Base-by-base conservation (phyloP, 768 basidiomycete species). In the Termitomyces sp. region DNA sequence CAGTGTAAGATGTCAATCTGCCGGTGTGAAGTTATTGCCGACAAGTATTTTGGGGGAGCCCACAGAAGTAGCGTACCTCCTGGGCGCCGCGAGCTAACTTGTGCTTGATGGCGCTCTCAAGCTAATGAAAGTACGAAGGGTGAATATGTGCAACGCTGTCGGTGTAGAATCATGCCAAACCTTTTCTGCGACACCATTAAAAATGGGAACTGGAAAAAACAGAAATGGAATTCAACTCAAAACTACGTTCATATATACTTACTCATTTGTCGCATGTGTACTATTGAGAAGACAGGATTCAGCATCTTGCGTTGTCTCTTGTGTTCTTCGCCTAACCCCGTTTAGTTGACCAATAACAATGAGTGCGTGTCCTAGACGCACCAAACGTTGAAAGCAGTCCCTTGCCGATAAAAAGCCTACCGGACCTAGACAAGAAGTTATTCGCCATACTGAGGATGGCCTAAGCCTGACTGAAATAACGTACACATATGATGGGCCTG, bases 1-100 rank as follows among this genome's bases (percentile, higher is more conserved):
- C 61, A 62, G 29, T 50, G 53, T 20, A 60, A 40, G 9, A 62
- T 23, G 27, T 62, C 61, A 33, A 62, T 48, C 61, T 62, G 31
- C n/a, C n/a, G n/a, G n/a, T n/a, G n/a, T 2, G 22, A 12, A 25
- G 5, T 20, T 23, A 16, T 41, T 42, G n/a, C 23, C n/a, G 23
- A 50, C 15, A n/a, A n/a, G n/a, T n/a, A 9, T 27, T 36, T 12
- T 20, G n/a, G 29, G 9, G 5, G 9, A 29, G 29, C 9, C 29
- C 9, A 47, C 40, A 29, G 12, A 20, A 51, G 12, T 20, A 16
- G n/a, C 18, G 22, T 16, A 50, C 60, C 44, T 62, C 60, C 43
- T 62, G 47, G 1, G 40, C n/a, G 7, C 58, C 58, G 12, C 39
- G 32, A 27, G 36, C 36, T 33, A 57, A 18, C 41, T 53, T 36